phyloP scores from a whole-genome alignment of 2,329 filamentous ascomycete species.

The Pseudopyricularia javanii region DNA sequence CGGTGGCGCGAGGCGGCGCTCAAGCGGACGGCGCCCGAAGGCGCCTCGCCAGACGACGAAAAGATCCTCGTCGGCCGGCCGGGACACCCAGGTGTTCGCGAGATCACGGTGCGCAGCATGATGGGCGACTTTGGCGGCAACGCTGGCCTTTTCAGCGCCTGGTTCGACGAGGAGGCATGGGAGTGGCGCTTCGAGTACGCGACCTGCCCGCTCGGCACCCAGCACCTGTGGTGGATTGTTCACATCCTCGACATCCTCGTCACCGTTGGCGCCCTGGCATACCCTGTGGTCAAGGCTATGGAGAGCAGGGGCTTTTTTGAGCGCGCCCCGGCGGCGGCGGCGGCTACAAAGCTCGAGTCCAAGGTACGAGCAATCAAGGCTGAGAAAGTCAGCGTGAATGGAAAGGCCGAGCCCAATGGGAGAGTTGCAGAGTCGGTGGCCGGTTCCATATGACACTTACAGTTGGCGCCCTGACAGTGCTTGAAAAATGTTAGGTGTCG shows the following conservation, averaged over 20 bases:
- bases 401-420: background rate
- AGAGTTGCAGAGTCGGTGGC: no score
- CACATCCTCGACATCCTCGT: conserved; percentile 58
- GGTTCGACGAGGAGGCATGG: conserved; percentile 65
- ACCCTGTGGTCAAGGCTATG: conserved; percentile 11
- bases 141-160: conserved; percentile 74
- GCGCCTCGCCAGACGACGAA: conserved; percentile 12
- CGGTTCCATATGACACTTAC: background rate
- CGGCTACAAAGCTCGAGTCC: background rate
- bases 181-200: conserved; percentile 76
- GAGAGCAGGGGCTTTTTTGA: conserved; percentile 4
- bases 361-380: background rate
- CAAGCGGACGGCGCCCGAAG: conserved; percentile 23
- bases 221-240: conserved; percentile 90
- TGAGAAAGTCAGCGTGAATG: background rate
- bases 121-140: conserved; percentile 96
- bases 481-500: background rate
- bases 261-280: conserved; percentile 14
- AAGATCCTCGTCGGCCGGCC: conserved; percentile 22
- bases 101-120: conserved; percentile 93
- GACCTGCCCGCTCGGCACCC: conserved; percentile 67
- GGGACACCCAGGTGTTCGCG: conserved; percentile 55
- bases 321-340: background rate
- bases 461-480: no score
- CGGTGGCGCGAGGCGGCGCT: conserved; percentile 26